Evolutionary conservation across 352 stramenopile species (phyloP), one percentile per base, ranked within the genome.

Genomic region (Peronospora belbahrii): DNA sequence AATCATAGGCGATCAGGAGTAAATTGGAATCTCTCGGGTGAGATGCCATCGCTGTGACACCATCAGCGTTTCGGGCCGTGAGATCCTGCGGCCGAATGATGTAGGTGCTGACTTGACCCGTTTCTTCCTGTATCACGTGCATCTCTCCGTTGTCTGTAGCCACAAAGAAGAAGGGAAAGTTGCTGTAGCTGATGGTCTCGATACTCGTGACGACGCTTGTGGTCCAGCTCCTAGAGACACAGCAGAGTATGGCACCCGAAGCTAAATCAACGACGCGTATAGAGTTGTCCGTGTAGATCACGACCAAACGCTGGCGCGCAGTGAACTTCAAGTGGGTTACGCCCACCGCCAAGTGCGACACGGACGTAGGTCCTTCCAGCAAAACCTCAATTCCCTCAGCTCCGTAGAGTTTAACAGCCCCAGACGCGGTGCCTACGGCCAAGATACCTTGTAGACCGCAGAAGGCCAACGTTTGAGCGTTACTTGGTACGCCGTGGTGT

Each of bases 91-190:
- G 58, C 2, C 64, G 58, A 54, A 91, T 81, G 11, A 62, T 50
- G 42, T 91, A 91, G 14, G 70, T 85, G 47, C 74, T 81, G 20
- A 78, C 61, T 34, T 67, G 63, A 5, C 74, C 78, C 0, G 76
- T 88, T 8, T 86, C 73, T 59, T 91, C 80, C 4, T 91, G 73
- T 3, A 91, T 48, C 6, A 90, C 74, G 69, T 90, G 45, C 36
- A 88, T 46, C 6, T 74, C 59, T 14, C 74, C 73, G 20, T 91
- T 73, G 47, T 88, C 74, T 11, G 79, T 73, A 9, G 80, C 76
- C 9, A 86, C 66, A 28, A 85, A 88, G 41, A 86, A 75, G 47
- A 76, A 91, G 24, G 72, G 69, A 27, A 73, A 81, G 14, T 70
- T 64, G 10, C 52, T 47, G 48, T 83, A 83, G 32, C 32, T 30